Evolutionary conservation across 2,329 filamentous ascomycete genomes (phyloP).

Genomic region (Colletotrichum australisinense): DNA sequence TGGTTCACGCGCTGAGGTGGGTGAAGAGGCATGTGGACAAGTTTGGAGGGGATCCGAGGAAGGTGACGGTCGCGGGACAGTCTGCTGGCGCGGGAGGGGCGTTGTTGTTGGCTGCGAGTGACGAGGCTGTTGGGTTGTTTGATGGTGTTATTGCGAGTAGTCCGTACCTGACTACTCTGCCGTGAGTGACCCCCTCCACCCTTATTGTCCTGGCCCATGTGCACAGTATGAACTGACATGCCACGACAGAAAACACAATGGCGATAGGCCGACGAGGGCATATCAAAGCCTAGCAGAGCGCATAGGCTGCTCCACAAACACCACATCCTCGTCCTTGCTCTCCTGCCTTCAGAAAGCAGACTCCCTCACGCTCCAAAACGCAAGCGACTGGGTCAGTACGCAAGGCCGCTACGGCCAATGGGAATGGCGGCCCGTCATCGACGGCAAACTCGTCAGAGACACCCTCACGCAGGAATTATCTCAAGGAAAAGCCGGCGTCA

Average conservation of each 20-base stretch:
- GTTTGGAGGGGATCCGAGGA: constrained; percentile 34
- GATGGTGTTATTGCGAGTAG: constrained; percentile 12
- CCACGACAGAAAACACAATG: neutral
- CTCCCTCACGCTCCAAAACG: constrained; percentile 16
- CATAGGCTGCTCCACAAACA: neutral
- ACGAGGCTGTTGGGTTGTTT: constrained; percentile 12
- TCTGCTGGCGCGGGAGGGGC: constrained; percentile 15
- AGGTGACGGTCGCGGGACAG: constrained; percentile 20
- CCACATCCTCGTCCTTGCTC: neutral
- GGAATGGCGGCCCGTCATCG: constrained; percentile 16
- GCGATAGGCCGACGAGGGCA: neutral
- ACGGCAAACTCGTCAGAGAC: constrained; percentile 17
- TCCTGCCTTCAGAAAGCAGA: constrained; percentile 19
- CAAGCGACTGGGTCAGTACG: constrained; percentile 27
- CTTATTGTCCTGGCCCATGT: no score
- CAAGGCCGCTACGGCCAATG: constrained; percentile 20
- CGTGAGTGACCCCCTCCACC: neutral
- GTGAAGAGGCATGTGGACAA: constrained; percentile 35
- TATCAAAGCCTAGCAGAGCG: constrained; percentile 16
- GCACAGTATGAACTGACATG: no score
- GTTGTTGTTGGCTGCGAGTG: neutral
- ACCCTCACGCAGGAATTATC: neutral
- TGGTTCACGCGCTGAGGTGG: constrained; percentile 31
- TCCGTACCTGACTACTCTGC: constrained; percentile 18
- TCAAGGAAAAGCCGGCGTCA: neutral